Evolutionary conservation across 192 early-diverging fungal genomes (phyloP), one percentile per base, ranked within the genome.

Genomic region (Backusella australiensis): DNA sequence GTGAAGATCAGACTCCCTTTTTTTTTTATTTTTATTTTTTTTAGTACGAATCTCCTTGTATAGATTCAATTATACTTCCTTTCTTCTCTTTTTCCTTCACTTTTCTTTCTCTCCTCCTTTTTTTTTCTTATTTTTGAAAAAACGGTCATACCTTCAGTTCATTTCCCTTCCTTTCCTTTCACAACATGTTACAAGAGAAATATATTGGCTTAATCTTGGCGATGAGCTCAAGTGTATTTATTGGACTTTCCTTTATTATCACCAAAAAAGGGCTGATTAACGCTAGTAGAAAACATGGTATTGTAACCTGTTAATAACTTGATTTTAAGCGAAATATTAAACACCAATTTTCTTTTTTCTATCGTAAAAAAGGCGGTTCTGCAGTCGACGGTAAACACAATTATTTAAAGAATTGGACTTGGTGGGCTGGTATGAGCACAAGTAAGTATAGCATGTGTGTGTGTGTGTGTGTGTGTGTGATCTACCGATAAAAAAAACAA

Each of bases 231-330:
- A 92, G 93, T 67, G 73, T 95, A 63, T 88, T 96, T 77, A 98
- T 98, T 78, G 96, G 96, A 41, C 91, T 91, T 38, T 95, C 93
- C 67, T 97, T 97, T 81, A 92, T 98, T 53, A 84, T 99, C 76
- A 97, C 96, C 68, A 99, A 99, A 85, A 95, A 93, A 77, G 97
- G 96, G 29, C 86, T 99, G 35, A 91, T 96, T 70, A 93, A 95
- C 80, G 86, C 92, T n/a, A 88, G 87, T 69, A 80, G 83, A 29
- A 83, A 85, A 67, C 90, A 93, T 75, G 89, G 81, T 73, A 82
- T n/a, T 52, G 6, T 34, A 4, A n/a, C 34, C 35, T 52, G 29
- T 17, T 29, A 4, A 34, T 23, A 23, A n/a, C 34, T 71, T 9
- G 36, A 36, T 38, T 56, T 68, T 32, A 42, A 49, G 71, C 8